A percentile compares a stretch with the other conserved stretches of the same genome.
Evolutionary conservation across 371 early-diverging fungal genomes (phyloP).

Genomic region (Amoeboaphelidium protococcarum): DNA sequence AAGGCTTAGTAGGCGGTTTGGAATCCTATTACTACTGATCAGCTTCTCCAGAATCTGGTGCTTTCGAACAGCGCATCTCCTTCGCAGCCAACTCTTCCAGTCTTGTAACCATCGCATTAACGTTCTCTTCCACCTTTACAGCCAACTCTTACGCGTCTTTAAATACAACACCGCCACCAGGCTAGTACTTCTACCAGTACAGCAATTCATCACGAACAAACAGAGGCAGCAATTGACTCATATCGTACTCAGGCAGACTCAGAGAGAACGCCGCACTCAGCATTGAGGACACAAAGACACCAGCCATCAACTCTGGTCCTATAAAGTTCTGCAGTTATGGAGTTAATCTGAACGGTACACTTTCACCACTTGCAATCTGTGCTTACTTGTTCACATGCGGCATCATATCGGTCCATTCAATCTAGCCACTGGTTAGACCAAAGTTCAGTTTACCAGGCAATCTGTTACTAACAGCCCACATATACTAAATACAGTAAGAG

Average conservation of each 20-base stretch:
- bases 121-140: background rate
- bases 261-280: conserved; percentile 50
- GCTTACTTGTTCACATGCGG: background rate
- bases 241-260: conserved; percentile 29
- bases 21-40: background rate
- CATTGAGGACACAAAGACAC: conserved; percentile 48
- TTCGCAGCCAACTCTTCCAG: background rate
- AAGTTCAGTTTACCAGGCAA: conserved; percentile 62
- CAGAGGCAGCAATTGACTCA: conserved; percentile 12
- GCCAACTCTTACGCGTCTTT: background rate
- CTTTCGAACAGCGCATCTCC: background rate
- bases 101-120: background rate
- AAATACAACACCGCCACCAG: conserved; percentile 1
- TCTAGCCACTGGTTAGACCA: conserved; percentile 46
- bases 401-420: conserved; percentile 42
- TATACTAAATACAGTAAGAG: conserved; percentile 61
- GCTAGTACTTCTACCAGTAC: background rate
- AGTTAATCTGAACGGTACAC: conserved; percentile 90
- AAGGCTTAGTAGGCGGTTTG: conserved; percentile 15
- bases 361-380: conserved; percentile 15
- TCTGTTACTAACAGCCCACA: conserved; percentile 57
- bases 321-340: conserved; percentile 85
- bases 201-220: conserved; percentile 1
- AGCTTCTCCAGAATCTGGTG: too few relatives aligned
- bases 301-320: conserved; percentile 70